Conservation (phyloP, 371 early-diverging fungal species). For the Nosema granulosis region DNA sequence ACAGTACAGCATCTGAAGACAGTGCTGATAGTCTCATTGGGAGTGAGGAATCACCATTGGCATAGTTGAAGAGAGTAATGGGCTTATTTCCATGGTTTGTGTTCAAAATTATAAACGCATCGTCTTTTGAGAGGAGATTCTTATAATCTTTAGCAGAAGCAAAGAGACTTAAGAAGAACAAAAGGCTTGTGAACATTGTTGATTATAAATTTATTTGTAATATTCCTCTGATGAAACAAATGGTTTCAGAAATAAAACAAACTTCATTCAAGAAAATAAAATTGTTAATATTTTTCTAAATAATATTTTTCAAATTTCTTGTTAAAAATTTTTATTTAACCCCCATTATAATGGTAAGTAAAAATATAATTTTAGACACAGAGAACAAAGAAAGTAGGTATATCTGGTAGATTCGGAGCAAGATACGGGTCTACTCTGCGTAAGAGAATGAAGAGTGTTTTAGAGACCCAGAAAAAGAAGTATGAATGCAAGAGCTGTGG, state of each 20-base stretch:
- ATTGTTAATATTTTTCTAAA: constrained; percentile 7
- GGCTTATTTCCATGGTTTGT: constrained; percentile 11
- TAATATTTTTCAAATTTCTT: too few relatives aligned
- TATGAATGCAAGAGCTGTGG: constrained; percentile 99
- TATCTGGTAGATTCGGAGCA: constrained; percentile 98
- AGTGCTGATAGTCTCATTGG: constrained; percentile 20
- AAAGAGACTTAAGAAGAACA: background rate
- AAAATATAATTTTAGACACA: too few relatives aligned
- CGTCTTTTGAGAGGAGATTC: background rate
- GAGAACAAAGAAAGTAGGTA: constrained; percentile 97
- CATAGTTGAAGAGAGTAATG: constrained; percentile 13
- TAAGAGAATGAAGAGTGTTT: constrained; percentile 98
- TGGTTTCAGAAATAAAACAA: background rate
- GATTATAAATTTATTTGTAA: background rate
- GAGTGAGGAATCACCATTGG: background rate
- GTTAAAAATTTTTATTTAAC: too few relatives aligned
- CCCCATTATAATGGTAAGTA: too few relatives aligned
- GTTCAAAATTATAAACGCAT: constrained; percentile 32
- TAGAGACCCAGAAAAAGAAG: constrained; percentile 95
- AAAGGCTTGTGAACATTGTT: background rate
- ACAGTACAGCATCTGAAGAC: background rate
- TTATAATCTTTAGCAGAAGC: background rate
- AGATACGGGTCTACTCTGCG: constrained; percentile 99
- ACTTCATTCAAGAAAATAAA: background rate
- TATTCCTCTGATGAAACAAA: background rate